phyloP scores from a whole-genome alignment of 1,284 basidiomycete genomes.

The Irpex rosettiformis region DNA sequence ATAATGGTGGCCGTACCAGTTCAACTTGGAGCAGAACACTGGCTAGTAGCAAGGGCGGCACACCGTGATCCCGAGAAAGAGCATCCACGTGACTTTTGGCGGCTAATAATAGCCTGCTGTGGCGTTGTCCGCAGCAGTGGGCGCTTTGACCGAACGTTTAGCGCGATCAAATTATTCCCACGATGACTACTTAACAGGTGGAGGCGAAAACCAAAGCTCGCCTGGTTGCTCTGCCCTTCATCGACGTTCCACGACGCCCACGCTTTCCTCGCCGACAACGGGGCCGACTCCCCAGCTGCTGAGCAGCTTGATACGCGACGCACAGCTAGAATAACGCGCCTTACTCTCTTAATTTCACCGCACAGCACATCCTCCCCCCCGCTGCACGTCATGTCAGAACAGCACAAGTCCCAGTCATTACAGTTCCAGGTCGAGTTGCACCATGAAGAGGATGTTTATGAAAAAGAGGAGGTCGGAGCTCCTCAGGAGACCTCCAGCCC shows the following conservation, averaged over 20 bases:
- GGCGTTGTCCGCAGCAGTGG: too few species aligned
- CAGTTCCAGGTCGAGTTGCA: constrained; percentile 24
- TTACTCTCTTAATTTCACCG: constrained; percentile 20
- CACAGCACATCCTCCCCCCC: constrained; percentile 19
- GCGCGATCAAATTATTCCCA: background rate
- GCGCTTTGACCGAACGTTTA: background rate
- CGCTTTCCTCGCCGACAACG: background rate
- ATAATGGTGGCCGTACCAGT: too few species aligned
- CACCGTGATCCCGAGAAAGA: too few species aligned
- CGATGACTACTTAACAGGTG: constrained; percentile 1
- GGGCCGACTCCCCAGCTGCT: constrained; percentile 23
- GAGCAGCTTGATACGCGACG: constrained; percentile 24
- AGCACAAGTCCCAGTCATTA: constrained; percentile 23
- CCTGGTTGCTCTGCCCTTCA: background rate
- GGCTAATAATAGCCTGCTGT: too few species aligned
- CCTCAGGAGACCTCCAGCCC: constrained; percentile 28
- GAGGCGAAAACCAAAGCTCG: background rate
- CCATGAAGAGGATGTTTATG: constrained; percentile 32
- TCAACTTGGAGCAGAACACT: too few species aligned
- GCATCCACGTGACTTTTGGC: too few species aligned
- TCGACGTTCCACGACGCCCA: background rate
- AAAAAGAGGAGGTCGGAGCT: constrained; percentile 47
- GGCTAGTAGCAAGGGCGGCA: too few species aligned
- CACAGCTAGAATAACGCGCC: constrained; percentile 1
- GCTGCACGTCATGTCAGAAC: constrained; percentile 27